Evolutionary conservation across 2,329 filamentous ascomycete genomes (phyloP), one percentile per base, ranked within the genome.

Genomic region (Xylariaceae sp.): DNA sequence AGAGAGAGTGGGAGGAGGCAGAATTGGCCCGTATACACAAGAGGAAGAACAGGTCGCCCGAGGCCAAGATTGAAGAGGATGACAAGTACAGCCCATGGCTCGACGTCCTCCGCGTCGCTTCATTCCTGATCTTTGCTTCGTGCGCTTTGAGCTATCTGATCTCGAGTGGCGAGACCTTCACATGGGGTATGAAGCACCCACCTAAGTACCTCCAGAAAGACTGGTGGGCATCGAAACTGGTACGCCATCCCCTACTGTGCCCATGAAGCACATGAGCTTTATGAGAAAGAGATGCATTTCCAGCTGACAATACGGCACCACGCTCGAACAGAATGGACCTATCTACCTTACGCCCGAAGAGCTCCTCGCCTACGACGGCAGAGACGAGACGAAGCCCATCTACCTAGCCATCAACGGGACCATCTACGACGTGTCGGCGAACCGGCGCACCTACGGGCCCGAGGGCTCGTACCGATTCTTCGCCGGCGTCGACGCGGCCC

Each of bases 361-460:
- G 61, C 81, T 98, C 34, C 62, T 74, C 31, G 61, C 68, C 35
- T 94, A 85, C 71, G 82, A 94, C 65, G 94, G 92, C 66, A 74
- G 68, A 41, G 81, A 95, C 63, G 69, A 80, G 8, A 61, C 65
- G 6, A 79, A 83, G 43, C 92, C 92, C 5, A 78, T 97, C 60
- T 94, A 95, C 68, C 76, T 98, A 40, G 88, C 88, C 47, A 80
- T 98, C 55, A 90, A 92, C 68, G 83, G 85, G 56, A 85, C 79
- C 41, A 85, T 94, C 65, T 92, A 84, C 72, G 87, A 94, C 63
- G 87, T 94, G 28, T 76, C 77, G n/a, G 65, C 73, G 19, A 81
- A 80, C 38, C 71, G 76, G 52, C 63, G 74, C 61, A 69, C 84
- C 64, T 92, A 92, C 68, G 86, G 86, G 1, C 83, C 89, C 0